Conservation (phyloP, 169 alveolate genomes). For the Plasmodium relictum region DNA sequence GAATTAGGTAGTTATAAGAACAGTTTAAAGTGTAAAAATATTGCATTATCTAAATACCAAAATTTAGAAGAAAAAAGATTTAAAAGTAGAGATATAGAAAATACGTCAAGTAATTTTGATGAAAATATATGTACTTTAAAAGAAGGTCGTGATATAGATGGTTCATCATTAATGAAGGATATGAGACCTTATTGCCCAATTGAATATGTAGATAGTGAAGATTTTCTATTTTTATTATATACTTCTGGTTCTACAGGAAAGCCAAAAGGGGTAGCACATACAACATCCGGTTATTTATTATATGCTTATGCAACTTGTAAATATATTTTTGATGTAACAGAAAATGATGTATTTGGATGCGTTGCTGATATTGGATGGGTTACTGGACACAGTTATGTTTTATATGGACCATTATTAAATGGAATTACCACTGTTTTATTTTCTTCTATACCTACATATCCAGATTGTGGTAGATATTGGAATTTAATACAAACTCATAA, state of each 20-base stretch:
- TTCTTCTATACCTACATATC: constrained; percentile 96
- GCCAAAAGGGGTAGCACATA: constrained; percentile 97
- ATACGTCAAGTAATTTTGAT: constrained; percentile 24
- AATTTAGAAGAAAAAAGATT: neutral
- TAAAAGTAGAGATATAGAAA: neutral
- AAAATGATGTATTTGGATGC: constrained; percentile 94
- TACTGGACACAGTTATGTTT: constrained; percentile 97
- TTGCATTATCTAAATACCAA: neutral
- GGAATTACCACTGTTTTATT: constrained; percentile 95
- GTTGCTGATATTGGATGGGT: constrained; percentile 99
- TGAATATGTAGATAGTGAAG: constrained; percentile 96
- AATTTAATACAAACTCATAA: constrained; percentile 90
- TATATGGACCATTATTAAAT: constrained; percentile 96
- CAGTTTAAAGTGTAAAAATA: neutral
- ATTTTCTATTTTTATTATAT: constrained; percentile 94
- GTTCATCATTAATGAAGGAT: constrained; percentile 88
- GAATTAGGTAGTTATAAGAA: constrained; percentile 16
- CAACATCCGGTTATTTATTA: constrained; percentile 94
- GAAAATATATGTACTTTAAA: constrained; percentile 79
- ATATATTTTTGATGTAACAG: constrained; percentile 91
- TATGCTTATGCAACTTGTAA: constrained; percentile 93
- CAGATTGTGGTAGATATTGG: constrained; percentile 94
- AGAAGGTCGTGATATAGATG: constrained; percentile 88
- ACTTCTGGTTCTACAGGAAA: constrained; percentile 98
- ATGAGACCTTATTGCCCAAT: constrained; percentile 93